These are phyloP conservation scores for Sequoia sempervirens DNA, from an alignment of 75 land plant species.

Conservation along the genomic window DNA sequence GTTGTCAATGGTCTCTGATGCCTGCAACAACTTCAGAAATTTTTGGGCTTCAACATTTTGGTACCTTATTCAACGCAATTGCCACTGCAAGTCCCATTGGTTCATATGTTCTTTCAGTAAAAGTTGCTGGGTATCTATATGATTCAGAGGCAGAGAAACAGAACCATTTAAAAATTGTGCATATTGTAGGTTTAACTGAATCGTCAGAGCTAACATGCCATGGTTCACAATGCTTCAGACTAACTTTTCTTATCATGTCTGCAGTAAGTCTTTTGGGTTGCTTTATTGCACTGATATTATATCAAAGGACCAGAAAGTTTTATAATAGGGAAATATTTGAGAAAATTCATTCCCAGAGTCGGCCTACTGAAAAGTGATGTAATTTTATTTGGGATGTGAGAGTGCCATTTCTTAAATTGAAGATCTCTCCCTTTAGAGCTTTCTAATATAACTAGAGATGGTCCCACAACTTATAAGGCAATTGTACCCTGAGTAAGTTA, in stretches of 20 bases:
- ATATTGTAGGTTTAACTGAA: conserved; percentile 8
- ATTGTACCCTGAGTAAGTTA: neutral
- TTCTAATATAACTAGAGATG: neutral
- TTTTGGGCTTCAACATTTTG: conserved; percentile 78
- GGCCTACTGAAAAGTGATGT: neutral
- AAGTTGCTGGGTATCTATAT: conserved; percentile 88
- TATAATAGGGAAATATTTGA: conserved; percentile 37
- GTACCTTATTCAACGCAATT: conserved; percentile 87
- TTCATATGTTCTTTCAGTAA: conserved; percentile 74
- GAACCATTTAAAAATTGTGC: neutral
- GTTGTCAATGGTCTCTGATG: conserved; percentile 93
- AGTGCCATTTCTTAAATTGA: neutral
- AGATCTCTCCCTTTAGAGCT: neutral
- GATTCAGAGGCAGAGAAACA: conserved; percentile 62
- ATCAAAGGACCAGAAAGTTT: conserved; percentile 47
- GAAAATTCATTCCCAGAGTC: conserved; percentile 20
- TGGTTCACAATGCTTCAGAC: conserved; percentile 76
- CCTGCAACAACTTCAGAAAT: conserved; percentile 84
- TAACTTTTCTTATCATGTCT: conserved; percentile 75
- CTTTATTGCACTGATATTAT: conserved; percentile 34
- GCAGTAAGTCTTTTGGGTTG: conserved; percentile 50
- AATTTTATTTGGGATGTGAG: neutral
- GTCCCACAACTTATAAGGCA: neutral
- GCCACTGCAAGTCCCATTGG: conserved; percentile 87
- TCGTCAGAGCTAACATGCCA: conserved; percentile 28